Evolutionary conservation across 441 rosid species (phyloP).

Genomic region (Iberis amara): DNA sequence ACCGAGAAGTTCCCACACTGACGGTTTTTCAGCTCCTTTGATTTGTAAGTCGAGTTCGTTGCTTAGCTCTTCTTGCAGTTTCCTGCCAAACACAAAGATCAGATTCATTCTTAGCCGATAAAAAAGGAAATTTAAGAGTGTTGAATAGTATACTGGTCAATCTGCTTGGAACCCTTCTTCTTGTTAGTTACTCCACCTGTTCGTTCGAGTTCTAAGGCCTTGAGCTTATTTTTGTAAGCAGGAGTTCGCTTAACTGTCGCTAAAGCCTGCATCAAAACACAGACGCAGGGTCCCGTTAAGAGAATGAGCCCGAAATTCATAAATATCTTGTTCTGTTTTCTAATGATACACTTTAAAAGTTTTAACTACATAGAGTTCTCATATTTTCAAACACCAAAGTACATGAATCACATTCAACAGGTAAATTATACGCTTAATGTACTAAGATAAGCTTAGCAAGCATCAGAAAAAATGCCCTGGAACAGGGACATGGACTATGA

Average conservation of each 20-base stretch:
- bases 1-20: constrained; percentile 68
- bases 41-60: constrained; percentile 85
- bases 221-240: constrained; percentile 82
- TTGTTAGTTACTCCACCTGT: constrained; percentile 62
- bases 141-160: constrained; percentile 49
- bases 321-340: not conserved
- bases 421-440: no score
- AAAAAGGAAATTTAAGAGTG: not conserved
- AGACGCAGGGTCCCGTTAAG: not conserved
- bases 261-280: constrained; percentile 53
- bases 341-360: not conserved
- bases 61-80: constrained; percentile 79
- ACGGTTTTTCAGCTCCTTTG: constrained; percentile 80
- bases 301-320: not conserved
- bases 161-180: constrained; percentile 79
- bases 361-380: not conserved
- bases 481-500: no score
- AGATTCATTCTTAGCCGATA: not conserved
- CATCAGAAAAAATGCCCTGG: no score
- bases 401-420: constrained; percentile 7
- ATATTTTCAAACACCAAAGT: constrained; percentile 6
- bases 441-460: no score
- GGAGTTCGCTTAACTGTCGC: constrained; percentile 87
- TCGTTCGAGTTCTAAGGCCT: constrained; percentile 80
- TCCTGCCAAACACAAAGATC: constrained; percentile 37